Conservation (phyloP, 164 flowering plant genomes). For the Nymphaea thermarum region DNA sequence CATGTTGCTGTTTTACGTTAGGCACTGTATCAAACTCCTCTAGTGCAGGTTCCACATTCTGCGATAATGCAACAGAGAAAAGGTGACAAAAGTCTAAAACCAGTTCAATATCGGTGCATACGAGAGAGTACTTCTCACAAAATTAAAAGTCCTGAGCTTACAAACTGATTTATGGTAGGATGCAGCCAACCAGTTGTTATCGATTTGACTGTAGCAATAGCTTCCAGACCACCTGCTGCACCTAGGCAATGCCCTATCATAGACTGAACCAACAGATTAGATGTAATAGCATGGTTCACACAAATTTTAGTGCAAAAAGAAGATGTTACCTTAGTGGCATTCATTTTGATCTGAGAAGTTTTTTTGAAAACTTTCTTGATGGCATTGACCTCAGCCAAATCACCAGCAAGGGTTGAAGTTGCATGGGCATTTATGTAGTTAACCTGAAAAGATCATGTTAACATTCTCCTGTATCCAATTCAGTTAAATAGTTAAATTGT, state of each 20-base stretch:
- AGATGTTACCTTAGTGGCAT: constrained; percentile 69
- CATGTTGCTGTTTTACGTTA: constrained; percentile 71
- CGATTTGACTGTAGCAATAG: constrained; percentile 87
- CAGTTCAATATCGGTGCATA: not conserved
- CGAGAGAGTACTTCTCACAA: not conserved
- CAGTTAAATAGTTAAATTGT: too few relatives aligned
- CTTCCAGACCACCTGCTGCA: constrained; percentile 94
- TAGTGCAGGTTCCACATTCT: constrained; percentile 72
- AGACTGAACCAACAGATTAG: constrained; percentile 37
- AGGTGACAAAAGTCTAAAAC: not conserved
- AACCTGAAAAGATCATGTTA: constrained; percentile 35
- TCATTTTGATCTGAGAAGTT: constrained; percentile 74
- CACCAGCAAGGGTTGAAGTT: constrained; percentile 88
- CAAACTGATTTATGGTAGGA: constrained; percentile 84
- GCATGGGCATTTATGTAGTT: constrained; percentile 97
- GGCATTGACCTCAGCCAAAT: constrained; percentile 96
- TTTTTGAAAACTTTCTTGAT: constrained; percentile 79
- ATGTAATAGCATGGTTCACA: not conserved
- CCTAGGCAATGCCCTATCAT: constrained; percentile 98
- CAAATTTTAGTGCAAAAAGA: not conserved
- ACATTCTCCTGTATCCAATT: not conserved
- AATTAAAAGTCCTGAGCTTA: constrained; percentile 17
- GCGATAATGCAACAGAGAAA: constrained; percentile 8
- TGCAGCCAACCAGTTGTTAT: constrained; percentile 88
- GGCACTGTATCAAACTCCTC: constrained; percentile 85